These are phyloP conservation scores for Aspergillus sergii DNA, from an alignment of 2,329 filamentous ascomycete species.

Conservation along the genomic window DNA sequence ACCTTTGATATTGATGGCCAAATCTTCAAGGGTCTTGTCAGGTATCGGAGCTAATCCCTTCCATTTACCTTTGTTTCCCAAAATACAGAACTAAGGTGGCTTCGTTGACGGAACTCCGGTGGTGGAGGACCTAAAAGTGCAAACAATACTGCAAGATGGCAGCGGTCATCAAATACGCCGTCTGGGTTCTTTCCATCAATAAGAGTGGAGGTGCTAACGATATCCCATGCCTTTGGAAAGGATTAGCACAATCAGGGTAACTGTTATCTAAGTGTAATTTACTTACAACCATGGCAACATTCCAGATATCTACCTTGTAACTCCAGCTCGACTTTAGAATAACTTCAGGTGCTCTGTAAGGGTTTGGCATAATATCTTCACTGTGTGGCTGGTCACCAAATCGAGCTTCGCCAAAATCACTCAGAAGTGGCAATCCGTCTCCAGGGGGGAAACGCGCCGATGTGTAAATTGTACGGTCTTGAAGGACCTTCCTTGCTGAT, in stretches of 20 bases:
- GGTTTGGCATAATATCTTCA: conserved; percentile 19
- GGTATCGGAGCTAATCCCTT: conserved; percentile 20
- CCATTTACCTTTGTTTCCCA: conserved; percentile 27
- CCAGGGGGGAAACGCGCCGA: neutral
- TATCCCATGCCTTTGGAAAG: conserved; percentile 15
- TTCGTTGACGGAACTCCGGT: conserved; percentile 19
- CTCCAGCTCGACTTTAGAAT: conserved; percentile 45
- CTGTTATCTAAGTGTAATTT: neutral
- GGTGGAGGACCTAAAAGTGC: conserved; percentile 23
- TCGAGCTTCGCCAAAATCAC: conserved; percentile 8
- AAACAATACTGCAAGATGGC: conserved; percentile 29
- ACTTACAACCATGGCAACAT: conserved; percentile 47
- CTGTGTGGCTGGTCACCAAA: conserved; percentile 20
- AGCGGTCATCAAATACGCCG: conserved; percentile 28
- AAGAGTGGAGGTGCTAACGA: conserved; percentile 14
- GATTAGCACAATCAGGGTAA: too few species aligned
- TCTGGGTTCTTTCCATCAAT: conserved; percentile 22
- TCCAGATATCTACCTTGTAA: conserved; percentile 52
- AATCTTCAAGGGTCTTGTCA: conserved; percentile 14
- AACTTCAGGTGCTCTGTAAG: conserved; percentile 35
- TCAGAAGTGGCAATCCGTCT: conserved; percentile 4
- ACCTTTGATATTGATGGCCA: conserved; percentile 24
- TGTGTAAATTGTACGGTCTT: conserved; percentile 10
- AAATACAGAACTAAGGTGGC: conserved; percentile 22
- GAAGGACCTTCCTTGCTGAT: conserved; percentile 7